These are phyloP conservation scores for Penicillium sp. DNA, from an alignment of 2,329 filamentous ascomycete species.

Conservation along the genomic window DNA sequence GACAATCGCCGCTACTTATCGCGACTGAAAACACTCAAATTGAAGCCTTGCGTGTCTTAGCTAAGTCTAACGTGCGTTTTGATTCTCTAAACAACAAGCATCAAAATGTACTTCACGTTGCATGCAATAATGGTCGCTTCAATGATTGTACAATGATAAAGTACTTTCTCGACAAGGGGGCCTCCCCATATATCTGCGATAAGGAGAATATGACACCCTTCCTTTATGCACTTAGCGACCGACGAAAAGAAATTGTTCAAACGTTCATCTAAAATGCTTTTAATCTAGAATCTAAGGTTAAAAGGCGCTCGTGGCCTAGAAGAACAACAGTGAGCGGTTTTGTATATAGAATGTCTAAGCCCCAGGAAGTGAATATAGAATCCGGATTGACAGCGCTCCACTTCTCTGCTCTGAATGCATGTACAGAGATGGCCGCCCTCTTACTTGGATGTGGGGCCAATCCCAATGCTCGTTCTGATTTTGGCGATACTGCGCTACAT, in stretches of 20 bases:
- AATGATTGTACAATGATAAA: constrained; percentile 5
- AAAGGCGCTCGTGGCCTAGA: constrained; percentile 7
- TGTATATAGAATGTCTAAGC: background rate
- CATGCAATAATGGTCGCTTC: constrained; percentile 3
- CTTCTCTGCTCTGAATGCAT: constrained; percentile 16
- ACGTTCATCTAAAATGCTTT: constrained; percentile 11
- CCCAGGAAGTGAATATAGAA: background rate
- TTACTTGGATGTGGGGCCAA: constrained; percentile 12
- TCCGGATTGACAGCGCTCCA: constrained; percentile 15
- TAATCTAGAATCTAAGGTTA: constrained; percentile 6
- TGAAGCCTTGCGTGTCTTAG: too few relatives aligned
- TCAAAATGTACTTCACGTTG: constrained; percentile 11
- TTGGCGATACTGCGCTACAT: constrained; percentile 18
- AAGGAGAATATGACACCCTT: constrained; percentile 18
- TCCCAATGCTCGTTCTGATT: constrained; percentile 12
- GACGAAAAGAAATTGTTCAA: constrained; percentile 3
- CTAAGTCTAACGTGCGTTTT: background rate
- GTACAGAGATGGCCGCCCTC: constrained; percentile 11
- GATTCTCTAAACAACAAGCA: constrained; percentile 7
- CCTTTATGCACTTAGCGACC: constrained; percentile 11
- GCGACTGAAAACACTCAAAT: too few relatives aligned
- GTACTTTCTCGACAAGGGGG: too few relatives aligned
- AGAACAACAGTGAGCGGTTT: constrained; percentile 1
- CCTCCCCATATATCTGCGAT: background rate
- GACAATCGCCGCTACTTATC: too few relatives aligned